Evolutionary conservation across 495 filamentous ascomycete genomes (phyloP).

Genomic region (Amphirosellinia nigrospora): DNA sequence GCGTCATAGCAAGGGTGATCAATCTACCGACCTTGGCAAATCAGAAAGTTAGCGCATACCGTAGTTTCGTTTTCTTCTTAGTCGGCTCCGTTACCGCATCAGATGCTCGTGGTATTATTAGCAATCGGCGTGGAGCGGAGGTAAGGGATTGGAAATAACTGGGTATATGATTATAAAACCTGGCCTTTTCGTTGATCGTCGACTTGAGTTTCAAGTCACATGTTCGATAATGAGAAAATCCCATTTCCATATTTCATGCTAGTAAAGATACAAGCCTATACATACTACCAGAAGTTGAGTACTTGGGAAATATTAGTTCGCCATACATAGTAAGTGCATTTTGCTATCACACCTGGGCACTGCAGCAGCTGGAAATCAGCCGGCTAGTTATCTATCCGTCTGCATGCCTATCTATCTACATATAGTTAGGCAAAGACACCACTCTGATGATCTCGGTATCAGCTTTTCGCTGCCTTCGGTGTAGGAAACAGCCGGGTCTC

Average conservation of each 20-base stretch:
- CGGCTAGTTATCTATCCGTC: not conserved
- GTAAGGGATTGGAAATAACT: not conserved
- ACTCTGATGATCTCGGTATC: not conserved
- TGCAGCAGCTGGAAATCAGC: not conserved
- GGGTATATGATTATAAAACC: not conserved
- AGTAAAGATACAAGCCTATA: not conserved
- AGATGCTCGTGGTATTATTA: conserved; percentile 7
- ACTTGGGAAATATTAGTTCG: not conserved
- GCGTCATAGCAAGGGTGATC: not conserved
- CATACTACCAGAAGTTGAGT: not conserved
- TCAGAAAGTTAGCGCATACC: not conserved
- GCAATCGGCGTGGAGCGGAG: not conserved
- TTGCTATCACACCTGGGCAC: not conserved
- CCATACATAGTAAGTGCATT: not conserved
- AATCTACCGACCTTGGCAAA: not conserved
- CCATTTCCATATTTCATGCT: not conserved
- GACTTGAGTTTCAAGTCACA: not conserved
- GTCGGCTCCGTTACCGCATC: not conserved
- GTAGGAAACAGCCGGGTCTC: not conserved
- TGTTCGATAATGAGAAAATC: not conserved
- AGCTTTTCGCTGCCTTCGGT: not conserved
- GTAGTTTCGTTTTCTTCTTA: not conserved
- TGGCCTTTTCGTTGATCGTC: not conserved
- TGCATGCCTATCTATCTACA: not conserved
- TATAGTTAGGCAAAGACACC: not conserved